Conservation (phyloP, 2,329 filamentous ascomycete genomes). For the Alternaria sp. region DNA sequence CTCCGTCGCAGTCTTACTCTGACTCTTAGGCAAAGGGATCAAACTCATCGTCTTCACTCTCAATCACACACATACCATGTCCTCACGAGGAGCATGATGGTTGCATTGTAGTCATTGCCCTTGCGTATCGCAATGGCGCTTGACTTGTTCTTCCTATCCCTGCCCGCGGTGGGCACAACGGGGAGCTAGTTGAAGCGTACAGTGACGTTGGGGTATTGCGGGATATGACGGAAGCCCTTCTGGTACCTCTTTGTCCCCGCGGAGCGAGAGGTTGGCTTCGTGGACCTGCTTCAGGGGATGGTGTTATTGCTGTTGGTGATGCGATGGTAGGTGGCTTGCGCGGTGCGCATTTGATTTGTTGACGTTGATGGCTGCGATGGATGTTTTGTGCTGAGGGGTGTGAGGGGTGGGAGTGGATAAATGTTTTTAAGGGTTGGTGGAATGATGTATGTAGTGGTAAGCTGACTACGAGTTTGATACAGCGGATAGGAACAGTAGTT, state of each 20-base stretch:
- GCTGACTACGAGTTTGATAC: background rate
- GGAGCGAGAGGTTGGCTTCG: background rate
- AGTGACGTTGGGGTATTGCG: background rate
- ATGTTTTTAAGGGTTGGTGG: fast-evolving
- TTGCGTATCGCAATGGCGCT: background rate
- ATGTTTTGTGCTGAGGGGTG: background rate
- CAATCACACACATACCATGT: no score
- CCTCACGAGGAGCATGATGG: no score
- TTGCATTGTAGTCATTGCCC: background rate
- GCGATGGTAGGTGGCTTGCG: background rate
- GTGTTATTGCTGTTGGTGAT: background rate
- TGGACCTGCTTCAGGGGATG: background rate
- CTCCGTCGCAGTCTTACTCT: no score
- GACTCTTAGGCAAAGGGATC: no score
- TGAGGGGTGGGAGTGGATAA: background rate
- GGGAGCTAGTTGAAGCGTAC: background rate
- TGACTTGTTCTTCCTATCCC: background rate
- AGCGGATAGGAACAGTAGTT: no score
- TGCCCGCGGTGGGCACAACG: background rate
- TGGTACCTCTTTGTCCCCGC: fast-evolving
- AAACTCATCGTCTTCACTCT: no score
- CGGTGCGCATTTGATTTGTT: background rate
- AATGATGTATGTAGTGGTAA: background rate
- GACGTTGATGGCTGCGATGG: background rate
- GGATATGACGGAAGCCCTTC: no score